phyloP scores from a whole-genome alignment of 192 early-diverging fungal species.

The Coemansia sp. region DNA sequence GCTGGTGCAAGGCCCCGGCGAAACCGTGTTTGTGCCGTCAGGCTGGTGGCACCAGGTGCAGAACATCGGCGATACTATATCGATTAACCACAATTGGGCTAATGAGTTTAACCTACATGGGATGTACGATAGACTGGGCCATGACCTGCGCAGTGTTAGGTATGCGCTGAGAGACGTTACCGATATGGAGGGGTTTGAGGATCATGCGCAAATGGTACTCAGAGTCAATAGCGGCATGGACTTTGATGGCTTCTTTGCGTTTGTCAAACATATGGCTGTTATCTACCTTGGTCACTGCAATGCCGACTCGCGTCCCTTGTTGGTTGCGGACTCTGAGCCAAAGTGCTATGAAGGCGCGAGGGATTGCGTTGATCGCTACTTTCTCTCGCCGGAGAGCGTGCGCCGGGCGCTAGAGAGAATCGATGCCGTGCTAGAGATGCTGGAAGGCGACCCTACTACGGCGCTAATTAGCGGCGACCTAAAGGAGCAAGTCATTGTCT shows the following conservation, averaged over 20 bases:
- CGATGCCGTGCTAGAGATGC: constrained; percentile 5
- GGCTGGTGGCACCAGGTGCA: constrained; percentile 75
- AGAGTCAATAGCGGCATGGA: constrained; percentile 35
- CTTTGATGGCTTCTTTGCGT: constrained; percentile 27
- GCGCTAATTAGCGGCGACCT: background rate
- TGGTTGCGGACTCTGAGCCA: background rate
- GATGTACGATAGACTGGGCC: constrained; percentile 48
- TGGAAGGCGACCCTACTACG: constrained; percentile 17
- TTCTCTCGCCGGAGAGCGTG: constrained; percentile 12
- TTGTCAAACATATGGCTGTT: constrained; percentile 15
- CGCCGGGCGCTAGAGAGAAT: constrained; percentile 12
- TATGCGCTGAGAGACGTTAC: constrained; percentile 58
- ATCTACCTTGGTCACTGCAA: constrained; percentile 1
- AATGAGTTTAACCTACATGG: constrained; percentile 61
- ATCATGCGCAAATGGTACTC: constrained; percentile 37
- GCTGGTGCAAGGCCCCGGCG: constrained; percentile 60
- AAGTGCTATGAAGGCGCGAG: background rate
- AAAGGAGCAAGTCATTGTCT: background rate
- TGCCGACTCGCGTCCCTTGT: background rate
- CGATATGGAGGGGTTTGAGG: constrained; percentile 40
- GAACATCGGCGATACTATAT: constrained; percentile 69
- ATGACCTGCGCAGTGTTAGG: constrained; percentile 53
- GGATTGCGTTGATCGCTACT: constrained; percentile 16
- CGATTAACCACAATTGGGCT: constrained; percentile 77
- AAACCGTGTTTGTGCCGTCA: constrained; percentile 71